Evolutionary conservation across 2,329 filamentous ascomycete genomes (phyloP).

Genomic region (Ambrosiella cleistominuta): DNA sequence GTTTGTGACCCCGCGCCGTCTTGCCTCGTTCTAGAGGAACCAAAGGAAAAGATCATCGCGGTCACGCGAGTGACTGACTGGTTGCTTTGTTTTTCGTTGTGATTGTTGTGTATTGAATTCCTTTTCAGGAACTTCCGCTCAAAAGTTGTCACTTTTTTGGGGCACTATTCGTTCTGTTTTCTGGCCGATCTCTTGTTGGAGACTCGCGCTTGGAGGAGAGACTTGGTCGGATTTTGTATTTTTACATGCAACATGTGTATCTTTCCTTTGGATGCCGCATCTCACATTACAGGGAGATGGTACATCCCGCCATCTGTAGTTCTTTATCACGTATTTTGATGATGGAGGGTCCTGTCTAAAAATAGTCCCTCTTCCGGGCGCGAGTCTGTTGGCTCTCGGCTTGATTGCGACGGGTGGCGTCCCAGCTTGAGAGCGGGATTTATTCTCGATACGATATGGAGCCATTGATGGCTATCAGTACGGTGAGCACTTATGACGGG

Average conservation of each 20-base stretch:
- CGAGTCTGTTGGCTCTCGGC: neutral
- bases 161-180: neutral
- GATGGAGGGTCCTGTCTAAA: neutral
- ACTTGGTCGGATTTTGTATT: neutral
- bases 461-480: neutral
- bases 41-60: neutral
- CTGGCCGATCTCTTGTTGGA: constrained; percentile 6
- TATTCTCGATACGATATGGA: neutral
- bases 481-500: neutral
- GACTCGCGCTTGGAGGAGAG: constrained; percentile 5
- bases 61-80: neutral
- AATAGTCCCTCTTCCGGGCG: neutral
- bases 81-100: neutral
- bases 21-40: constrained; percentile 4
- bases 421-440: neutral
- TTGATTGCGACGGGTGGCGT: neutral
- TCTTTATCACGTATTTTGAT: neutral
- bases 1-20: constrained; percentile 7
- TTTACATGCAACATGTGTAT: neutral
- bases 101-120: neutral
- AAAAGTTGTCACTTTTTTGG: constrained; percentile 2
- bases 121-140: constrained; percentile 1
- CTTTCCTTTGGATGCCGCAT: neutral
- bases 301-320: neutral
- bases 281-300: neutral